Evolutionary conservation across 2,329 filamentous ascomycete genomes (phyloP).

Genomic region (Davidsoniella neocaledoniae): DNA sequence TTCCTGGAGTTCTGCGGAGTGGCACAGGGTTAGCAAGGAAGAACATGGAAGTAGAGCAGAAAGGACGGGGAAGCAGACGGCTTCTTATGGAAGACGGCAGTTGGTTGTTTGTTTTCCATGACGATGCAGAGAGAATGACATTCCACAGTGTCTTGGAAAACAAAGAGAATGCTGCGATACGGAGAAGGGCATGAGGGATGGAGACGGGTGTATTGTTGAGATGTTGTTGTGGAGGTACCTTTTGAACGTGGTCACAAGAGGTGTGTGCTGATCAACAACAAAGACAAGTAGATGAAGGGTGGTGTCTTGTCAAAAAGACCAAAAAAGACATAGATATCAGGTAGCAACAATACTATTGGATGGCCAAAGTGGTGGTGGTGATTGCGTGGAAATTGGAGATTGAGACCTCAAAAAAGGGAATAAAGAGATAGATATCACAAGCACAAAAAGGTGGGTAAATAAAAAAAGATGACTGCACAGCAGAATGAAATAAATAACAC

Average conservation of each 20-base stretch:
- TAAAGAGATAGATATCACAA: neutral
- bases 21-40: neutral
- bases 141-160: neutral
- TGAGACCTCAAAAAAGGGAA: neutral
- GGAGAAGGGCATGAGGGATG: neutral
- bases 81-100: neutral
- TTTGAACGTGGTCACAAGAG: neutral
- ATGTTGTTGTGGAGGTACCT: neutral
- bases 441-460: neutral
- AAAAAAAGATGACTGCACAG: constrained; percentile 11
- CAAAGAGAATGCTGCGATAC: neutral
- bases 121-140: neutral
- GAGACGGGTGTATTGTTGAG: neutral
- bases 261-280: neutral
- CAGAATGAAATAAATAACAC: constrained; percentile 2
- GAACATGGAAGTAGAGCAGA: neutral
- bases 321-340: neutral
- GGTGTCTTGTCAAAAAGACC: constrained; percentile 2
- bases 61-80: no score
- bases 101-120: neutral
- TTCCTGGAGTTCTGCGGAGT: neutral
- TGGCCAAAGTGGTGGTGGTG: neutral
- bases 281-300: neutral
- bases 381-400: neutral
- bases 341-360: neutral